Evolutionary conservation across 2,329 filamentous ascomycete species (phyloP), one percentile per base, ranked within the genome.

Genomic region (Leptographium procerum): DNA sequence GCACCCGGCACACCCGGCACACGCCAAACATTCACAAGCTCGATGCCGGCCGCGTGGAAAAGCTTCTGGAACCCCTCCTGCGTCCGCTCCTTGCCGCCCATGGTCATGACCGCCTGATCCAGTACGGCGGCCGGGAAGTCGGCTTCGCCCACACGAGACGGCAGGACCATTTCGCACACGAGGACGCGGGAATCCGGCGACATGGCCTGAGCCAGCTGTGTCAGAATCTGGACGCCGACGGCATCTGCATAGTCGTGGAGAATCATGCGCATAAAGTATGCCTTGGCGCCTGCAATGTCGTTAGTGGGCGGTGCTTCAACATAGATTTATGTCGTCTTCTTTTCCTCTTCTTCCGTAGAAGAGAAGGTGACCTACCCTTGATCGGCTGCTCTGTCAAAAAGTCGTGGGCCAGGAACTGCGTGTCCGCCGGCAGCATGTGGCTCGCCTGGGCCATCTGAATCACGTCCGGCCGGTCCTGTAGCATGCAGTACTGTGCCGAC

Each of bases 181-280:
- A 70, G 63, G 2, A 70, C 61, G 13, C 68, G 64, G 3, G 68
- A 70, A 70, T 19, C 66, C 13, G n/a, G 40, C 8, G 40, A 45
- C 40, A 45, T 45, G 40, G 40, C 66, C 31, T 61, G 63, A 4
- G 65, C 66, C 0, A 70, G 60, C 3, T 61, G 61, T 24, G 57
- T 60, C n/a, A 71, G 63, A 11, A 70, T 69, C 47, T 64, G 29
- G 13, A 67, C 64, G 11, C 66, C 64, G 3, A 67, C 65, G 0
- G 36, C 10, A 43, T 71, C 68, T 28, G 66, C 57, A 54, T 68
- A 70, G 60, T 71, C 68, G 59, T 70, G 69, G 2, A 71, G 62
- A 51, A 70, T 69, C 65, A 67, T 68, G 45, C 67, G 67, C 66
- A 71, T 68, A 53, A 70, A 71, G 59, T 71, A 71, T 5, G 66